A percentile compares a stretch with the other conserved stretches of the same genome.
phyloP scores from a whole-genome alignment of 805 yeast genomes.

The Spathaspora gorwiae region DNA sequence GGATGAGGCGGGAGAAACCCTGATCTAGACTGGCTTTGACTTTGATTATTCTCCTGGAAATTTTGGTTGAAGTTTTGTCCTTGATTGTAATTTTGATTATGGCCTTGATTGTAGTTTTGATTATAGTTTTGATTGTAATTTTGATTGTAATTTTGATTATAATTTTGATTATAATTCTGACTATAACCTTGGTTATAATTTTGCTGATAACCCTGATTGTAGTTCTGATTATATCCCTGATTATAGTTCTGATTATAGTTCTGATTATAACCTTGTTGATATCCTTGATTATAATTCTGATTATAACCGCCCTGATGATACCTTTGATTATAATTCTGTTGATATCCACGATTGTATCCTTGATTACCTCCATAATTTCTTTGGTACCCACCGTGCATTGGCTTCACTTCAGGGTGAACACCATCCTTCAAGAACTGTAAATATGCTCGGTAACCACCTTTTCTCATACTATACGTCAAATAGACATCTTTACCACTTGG shows the following conservation, averaged over 20 bases:
- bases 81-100: constrained; percentile 3
- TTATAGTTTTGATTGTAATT: constrained; percentile 11
- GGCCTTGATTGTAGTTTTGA: constrained; percentile 4
- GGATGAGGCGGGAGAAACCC: constrained; percentile 10
- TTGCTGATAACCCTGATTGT: constrained; percentile 2
- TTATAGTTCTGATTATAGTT: constrained; percentile 4
- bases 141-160: constrained; percentile 12
- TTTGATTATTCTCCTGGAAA: constrained; percentile 4
- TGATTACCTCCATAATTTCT: background rate
- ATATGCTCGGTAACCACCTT: constrained; percentile 36
- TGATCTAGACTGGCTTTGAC: constrained; percentile 5
- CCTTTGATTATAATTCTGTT: constrained; percentile 13
- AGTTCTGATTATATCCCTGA: constrained; percentile 3
- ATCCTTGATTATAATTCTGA: constrained; percentile 4
- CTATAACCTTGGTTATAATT: background rate
- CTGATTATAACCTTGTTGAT: constrained; percentile 6
- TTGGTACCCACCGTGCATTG: constrained; percentile 6
- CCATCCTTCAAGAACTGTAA: constrained; percentile 12
- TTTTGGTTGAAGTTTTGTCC: constrained; percentile 3
- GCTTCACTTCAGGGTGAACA: constrained; percentile 4
- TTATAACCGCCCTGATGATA: constrained; percentile 9
- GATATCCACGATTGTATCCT: constrained; percentile 7
- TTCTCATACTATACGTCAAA: constrained; percentile 28
- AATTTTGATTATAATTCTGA: constrained; percentile 5
- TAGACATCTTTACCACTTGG: constrained; percentile 33